These are phyloP conservation scores for Peronospora belbahrii DNA, from an alignment of 352 stramenopile genomes.

Conservation along the genomic window DNA sequence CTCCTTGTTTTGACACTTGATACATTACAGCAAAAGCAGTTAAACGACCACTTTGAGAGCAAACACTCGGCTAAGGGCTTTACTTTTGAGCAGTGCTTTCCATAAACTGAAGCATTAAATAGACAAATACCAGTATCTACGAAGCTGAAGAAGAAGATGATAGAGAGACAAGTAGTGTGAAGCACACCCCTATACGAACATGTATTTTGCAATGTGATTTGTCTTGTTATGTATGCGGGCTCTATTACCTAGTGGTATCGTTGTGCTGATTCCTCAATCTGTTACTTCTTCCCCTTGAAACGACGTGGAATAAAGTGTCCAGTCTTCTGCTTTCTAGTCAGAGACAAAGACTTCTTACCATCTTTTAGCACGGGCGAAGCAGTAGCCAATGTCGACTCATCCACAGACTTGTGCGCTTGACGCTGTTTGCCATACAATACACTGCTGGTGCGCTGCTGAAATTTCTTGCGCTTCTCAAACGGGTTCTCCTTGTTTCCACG, in stretches of 20 bases:
- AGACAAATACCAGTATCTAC: background rate
- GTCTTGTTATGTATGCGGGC: constrained; percentile 2
- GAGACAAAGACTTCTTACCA: constrained; percentile 12
- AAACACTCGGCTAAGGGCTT: constrained; percentile 75
- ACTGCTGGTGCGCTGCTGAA: constrained; percentile 67
- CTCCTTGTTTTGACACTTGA: background rate
- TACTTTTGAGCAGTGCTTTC: constrained; percentile 71
- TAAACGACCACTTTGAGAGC: constrained; percentile 81
- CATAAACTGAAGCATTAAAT: background rate
- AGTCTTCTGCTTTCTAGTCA: constrained; percentile 37
- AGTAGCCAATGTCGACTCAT: background rate
- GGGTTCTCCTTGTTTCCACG: constrained; percentile 76
- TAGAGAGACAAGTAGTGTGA: no score
- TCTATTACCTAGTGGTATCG: no score
- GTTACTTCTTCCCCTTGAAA: constrained; percentile 26
- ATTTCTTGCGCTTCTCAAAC: constrained; percentile 79
- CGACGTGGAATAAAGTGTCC: constrained; percentile 35
- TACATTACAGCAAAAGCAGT: constrained; percentile 35
- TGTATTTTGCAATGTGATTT: background rate
- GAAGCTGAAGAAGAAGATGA: background rate
- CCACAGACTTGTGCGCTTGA: constrained; percentile 10
- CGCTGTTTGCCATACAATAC: constrained; percentile 53
- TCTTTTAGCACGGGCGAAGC: constrained; percentile 4
- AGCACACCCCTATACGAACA: no score
- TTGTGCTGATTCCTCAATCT: constrained; percentile 7